Percentiles rank a stretch among this genome's conserved stretches.
Conservation (phyloP, 495 filamentous ascomycete genomes). For the Aspergillus avenaceus region DNA sequence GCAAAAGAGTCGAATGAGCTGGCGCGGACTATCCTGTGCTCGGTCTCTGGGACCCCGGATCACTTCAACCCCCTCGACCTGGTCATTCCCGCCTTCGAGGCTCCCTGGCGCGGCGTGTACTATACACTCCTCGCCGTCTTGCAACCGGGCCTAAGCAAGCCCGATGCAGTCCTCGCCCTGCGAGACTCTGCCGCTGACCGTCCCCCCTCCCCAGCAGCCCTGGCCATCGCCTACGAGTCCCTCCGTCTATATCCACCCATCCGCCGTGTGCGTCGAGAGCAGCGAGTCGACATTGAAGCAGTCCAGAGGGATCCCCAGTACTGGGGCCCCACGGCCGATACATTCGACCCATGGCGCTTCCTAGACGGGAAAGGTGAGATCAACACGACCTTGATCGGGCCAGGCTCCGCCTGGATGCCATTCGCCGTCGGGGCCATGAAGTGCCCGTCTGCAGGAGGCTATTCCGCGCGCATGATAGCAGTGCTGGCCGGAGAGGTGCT, state of each 20-base stretch:
- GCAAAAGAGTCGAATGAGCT: not conserved
- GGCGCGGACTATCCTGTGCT: not conserved
- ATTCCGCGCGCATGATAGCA: not conserved
- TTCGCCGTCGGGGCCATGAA: not conserved
- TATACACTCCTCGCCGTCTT: not conserved
- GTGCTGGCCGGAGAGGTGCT: not conserved
- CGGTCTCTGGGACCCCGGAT: constrained; percentile 1
- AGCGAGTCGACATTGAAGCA: not conserved
- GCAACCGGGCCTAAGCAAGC: not conserved
- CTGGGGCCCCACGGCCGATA: not conserved
- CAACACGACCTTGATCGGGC: not conserved
- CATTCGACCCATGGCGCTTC: not conserved
- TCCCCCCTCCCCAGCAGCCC: not conserved
- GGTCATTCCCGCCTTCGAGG: constrained; percentile 1
- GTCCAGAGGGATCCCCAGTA: not conserved
- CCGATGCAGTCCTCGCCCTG: not conserved
- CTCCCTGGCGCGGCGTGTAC: not conserved
- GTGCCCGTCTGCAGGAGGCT: not conserved
- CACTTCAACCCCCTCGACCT: constrained; percentile 1
- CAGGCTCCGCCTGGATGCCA: not conserved
- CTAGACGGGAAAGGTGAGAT: not conserved
- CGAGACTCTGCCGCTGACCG: not conserved
- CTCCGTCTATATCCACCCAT: constrained; percentile 1
- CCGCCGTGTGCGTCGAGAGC: not conserved
- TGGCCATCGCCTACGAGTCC: not conserved